Conservation (phyloP, 257 asterid species). For the Paraleonurus japonicus region DNA sequence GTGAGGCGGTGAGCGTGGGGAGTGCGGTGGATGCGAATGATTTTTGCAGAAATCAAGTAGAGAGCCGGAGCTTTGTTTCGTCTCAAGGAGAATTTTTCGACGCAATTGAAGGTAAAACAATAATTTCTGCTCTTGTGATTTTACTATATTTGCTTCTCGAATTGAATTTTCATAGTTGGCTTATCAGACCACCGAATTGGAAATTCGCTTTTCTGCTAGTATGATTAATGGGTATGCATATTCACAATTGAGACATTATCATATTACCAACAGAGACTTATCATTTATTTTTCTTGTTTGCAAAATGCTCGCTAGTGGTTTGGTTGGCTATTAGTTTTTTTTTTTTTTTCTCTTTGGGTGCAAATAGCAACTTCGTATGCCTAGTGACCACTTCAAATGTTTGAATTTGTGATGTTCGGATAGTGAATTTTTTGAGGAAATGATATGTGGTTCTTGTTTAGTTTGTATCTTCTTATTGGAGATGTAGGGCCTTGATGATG, state of each 20-base stretch:
- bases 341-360: background rate
- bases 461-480: background rate
- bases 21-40: conserved; percentile 40
- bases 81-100: conserved; percentile 74
- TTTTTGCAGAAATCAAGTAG: conserved; percentile 31
- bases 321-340: background rate
- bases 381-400: background rate
- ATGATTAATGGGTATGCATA: background rate
- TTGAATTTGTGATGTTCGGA: background rate
- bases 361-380: background rate
- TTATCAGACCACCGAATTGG: background rate
- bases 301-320: background rate
- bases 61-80: conserved; percentile 58
- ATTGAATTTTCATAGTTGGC: background rate
- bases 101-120: conserved; percentile 65
- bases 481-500: background rate
- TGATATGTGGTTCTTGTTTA: conserved; percentile 4
- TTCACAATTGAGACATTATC: background rate
- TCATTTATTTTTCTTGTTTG: background rate
- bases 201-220: background rate
- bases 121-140: background rate
- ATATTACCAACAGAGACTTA: background rate
- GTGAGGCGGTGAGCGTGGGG: conserved; percentile 33
- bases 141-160: background rate
- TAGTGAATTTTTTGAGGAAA: background rate